Evolutionary conservation across 2,329 filamentous ascomycete species (phyloP).

Genomic region (Trichothecium sympodiale): DNA sequence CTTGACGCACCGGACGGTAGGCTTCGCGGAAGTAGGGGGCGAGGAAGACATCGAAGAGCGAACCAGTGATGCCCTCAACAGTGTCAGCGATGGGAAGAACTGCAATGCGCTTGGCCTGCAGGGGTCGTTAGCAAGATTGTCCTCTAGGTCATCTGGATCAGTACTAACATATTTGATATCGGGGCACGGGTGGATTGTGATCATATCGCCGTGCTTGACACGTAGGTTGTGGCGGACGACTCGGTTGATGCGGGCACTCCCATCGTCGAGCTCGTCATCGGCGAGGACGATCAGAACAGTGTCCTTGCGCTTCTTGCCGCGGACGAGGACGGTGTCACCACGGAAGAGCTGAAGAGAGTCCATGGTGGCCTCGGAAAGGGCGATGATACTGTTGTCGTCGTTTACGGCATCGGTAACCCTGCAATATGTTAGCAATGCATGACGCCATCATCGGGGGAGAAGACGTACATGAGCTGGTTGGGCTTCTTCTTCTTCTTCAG

Average conservation of each 20-base stretch:
- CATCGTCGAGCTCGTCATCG: slow-evolving; percentile 96
- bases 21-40: slow-evolving; percentile 99
- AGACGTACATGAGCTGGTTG: slow-evolving; percentile 85
- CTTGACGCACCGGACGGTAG: slow-evolving; percentile 93
- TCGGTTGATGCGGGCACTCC: slow-evolving; percentile 93
- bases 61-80: slow-evolving; percentile 93
- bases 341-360: slow-evolving; percentile 96
- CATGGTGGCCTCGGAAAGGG: slow-evolving; percentile 97
- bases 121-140: slow-evolving; percentile 10
- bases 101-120: slow-evolving; percentile 92
- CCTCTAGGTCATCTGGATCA: not conserved
- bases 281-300: slow-evolving; percentile 95
- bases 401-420: slow-evolving; percentile 97
- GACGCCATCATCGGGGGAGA: not conserved
- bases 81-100: slow-evolving; percentile 97
- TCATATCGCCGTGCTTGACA: slow-evolving; percentile 96
- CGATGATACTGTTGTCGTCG: slow-evolving; percentile 99
- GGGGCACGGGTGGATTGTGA: slow-evolving; percentile 93
- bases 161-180: slow-evolving; percentile 99
- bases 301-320: slow-evolving; percentile 99
- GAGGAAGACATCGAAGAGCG: slow-evolving; percentile 97
- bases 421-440: slow-evolving; percentile 12
- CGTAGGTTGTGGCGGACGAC: slow-evolving; percentile 97
- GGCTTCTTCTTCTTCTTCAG: slow-evolving; percentile 99
- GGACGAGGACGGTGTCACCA: slow-evolving; percentile 93